A percentile compares a stretch with the other conserved stretches of the same genome.
Conservation (phyloP, 257 asterid species). For the Nicotiana paniculata region DNA sequence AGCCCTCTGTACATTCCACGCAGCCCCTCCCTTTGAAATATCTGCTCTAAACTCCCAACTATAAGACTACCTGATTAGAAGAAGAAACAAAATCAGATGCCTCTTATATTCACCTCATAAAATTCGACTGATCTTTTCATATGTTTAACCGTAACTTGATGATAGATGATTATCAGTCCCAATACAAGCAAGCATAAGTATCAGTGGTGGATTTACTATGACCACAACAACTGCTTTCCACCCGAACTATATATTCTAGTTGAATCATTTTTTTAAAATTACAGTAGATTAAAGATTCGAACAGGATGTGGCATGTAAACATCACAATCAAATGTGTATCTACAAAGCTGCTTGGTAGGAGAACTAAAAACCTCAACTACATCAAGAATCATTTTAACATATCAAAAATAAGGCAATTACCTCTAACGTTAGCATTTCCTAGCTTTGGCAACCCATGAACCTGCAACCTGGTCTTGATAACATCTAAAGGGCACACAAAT, state of each 20-base stretch:
- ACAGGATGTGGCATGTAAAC: not conserved
- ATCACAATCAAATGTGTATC: not conserved
- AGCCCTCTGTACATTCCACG: constrained; percentile 99
- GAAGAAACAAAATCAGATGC: constrained; percentile 8
- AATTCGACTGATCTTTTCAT: not conserved
- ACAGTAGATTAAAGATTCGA: not conserved
- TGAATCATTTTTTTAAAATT: not conserved
- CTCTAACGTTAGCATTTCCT: constrained; percentile 58
- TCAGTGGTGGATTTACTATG: not conserved
- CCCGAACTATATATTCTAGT: not conserved
- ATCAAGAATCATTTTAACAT: not conserved
- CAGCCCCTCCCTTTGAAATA: constrained; percentile 71
- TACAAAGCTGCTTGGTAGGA: not conserved
- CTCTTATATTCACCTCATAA: constrained; percentile 3
- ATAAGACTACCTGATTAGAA: constrained; percentile 71
- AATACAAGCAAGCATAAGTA: not conserved
- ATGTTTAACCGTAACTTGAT: not conserved
- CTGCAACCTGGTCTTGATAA: constrained; percentile 94
- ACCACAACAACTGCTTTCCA: not conserved
- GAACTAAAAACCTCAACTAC: not conserved
- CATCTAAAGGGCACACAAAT: constrained; percentile 96
- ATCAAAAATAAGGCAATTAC: constrained; percentile 21
- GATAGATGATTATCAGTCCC: not conserved
- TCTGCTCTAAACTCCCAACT: constrained; percentile 80
- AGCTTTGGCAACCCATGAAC: constrained; percentile 84